phyloP scores from a whole-genome alignment of 2,329 filamentous ascomycete genomes.

The Alternaria viburni region DNA sequence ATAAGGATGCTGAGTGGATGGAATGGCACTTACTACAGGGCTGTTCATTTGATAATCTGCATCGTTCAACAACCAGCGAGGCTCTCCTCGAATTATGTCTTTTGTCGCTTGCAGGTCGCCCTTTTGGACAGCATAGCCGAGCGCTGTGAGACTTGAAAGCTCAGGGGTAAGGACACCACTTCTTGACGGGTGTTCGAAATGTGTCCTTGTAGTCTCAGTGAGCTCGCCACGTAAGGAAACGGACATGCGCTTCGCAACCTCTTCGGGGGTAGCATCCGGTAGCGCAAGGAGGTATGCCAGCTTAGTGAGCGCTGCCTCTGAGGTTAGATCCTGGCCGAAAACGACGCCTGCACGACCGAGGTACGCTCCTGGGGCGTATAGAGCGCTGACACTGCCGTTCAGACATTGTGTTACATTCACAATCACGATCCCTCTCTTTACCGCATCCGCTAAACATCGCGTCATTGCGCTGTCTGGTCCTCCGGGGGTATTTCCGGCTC shows the following conservation, averaged over 20 bases:
- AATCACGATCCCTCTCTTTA: constrained; percentile 80
- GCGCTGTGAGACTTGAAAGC: constrained; percentile 72
- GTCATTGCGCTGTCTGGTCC: constrained; percentile 81
- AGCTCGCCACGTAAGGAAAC: constrained; percentile 82
- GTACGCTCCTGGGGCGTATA: constrained; percentile 61
- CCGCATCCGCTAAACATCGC: constrained; percentile 76
- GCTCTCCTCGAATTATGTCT: constrained; percentile 71
- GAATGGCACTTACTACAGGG: constrained; percentile 50
- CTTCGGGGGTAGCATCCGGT: constrained; percentile 66
- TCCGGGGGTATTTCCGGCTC: constrained; percentile 88
- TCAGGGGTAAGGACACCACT: constrained; percentile 60
- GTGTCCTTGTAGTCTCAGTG: constrained; percentile 74
- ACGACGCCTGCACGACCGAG: constrained; percentile 85
- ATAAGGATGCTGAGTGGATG: constrained; percentile 28
- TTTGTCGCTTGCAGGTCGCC: constrained; percentile 70
- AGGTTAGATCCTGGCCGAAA: constrained; percentile 86
- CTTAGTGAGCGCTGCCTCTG: constrained; percentile 89
- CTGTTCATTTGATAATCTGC: constrained; percentile 85
- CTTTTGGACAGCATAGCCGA: constrained; percentile 80
- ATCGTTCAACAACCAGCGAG: constrained; percentile 72
- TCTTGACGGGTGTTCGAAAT: constrained; percentile 76
- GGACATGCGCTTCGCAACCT: constrained; percentile 75
- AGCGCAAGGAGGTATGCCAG: constrained; percentile 82
- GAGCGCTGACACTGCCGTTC: constrained; percentile 49
- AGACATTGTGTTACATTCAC: constrained; percentile 93